phyloP scores from a whole-genome alignment of 768 basidiomycete species.

The Rhodosporidiobolus odoratus region DNA sequence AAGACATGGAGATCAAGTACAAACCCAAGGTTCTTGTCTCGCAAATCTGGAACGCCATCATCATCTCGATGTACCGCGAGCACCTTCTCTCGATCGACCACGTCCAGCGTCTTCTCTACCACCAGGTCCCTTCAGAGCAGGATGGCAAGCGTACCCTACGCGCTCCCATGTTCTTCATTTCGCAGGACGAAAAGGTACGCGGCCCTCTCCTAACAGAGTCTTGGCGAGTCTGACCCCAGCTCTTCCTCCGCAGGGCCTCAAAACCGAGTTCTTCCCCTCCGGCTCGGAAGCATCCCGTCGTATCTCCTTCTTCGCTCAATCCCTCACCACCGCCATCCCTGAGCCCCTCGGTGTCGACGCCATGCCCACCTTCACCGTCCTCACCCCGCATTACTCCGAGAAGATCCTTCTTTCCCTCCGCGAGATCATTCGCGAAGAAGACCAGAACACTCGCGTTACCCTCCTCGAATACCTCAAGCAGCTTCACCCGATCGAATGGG shows the following conservation, averaged over 20 bases:
- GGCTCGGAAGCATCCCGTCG: slow-evolving; percentile 94
- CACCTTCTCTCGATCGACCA: slow-evolving; percentile 98
- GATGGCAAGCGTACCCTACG: slow-evolving; percentile 86
- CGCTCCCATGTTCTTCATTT: slow-evolving; percentile 96
- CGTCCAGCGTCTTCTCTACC: slow-evolving; percentile 94
- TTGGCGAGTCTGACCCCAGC: not conserved
- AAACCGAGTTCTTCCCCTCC: slow-evolving; percentile 84
- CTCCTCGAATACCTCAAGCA: slow-evolving; percentile 97
- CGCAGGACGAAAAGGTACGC: slow-evolving; percentile 71
- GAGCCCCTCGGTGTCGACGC: slow-evolving; percentile 91
- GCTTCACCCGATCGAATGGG: slow-evolving; percentile 96
- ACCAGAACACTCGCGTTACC: slow-evolving; percentile 93
- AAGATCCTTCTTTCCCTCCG: slow-evolving; percentile 96
- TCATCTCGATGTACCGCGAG: slow-evolving; percentile 99
- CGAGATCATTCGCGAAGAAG: slow-evolving; percentile 97
- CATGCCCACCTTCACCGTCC: slow-evolving; percentile 99
- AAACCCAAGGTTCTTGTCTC: slow-evolving; percentile 99
- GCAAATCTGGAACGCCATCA: slow-evolving; percentile 99
- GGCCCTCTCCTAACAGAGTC: not conserved
- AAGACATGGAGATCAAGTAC: slow-evolving; percentile 96
- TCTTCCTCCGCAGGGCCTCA: slow-evolving; percentile 52
- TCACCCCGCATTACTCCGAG: slow-evolving; percentile 97
- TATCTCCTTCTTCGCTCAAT: slow-evolving; percentile 98
- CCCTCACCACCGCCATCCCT: slow-evolving; percentile 88
- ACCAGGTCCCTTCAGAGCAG: slow-evolving; percentile 85